Evolutionary conservation across 208 protist genomes (phyloP).

Genomic region (Leptomonas seymouri): DNA sequence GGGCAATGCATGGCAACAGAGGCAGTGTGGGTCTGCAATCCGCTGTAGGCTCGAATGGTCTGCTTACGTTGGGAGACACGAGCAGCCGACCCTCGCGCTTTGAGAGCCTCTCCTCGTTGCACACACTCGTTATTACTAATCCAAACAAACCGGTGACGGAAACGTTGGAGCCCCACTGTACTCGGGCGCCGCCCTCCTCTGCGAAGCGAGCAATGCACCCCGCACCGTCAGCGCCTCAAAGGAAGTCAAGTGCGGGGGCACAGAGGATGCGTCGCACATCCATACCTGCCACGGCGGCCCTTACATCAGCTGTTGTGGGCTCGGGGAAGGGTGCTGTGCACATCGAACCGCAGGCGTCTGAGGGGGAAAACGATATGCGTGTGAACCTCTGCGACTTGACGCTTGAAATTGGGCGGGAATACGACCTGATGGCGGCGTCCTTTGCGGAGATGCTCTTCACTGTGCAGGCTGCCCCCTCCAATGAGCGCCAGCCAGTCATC

Average conservation of each 20-base stretch:
- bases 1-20: no score
- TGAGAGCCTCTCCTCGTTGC: not conserved
- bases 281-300: not conserved
- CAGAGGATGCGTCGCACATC: not conserved
- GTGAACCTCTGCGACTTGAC: conserved; percentile 8
- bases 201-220: not conserved
- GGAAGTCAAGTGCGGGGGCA: not conserved
- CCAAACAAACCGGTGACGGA: not conserved
- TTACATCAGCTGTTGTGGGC: no score
- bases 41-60: no score
- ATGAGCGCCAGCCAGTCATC: not conserved
- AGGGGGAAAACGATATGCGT: not conserved
- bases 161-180: not conserved
- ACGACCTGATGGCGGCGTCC: conserved; percentile 2
- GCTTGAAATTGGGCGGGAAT: not conserved
- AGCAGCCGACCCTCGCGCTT: not conserved
- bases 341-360: not conserved
- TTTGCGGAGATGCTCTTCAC: conserved; percentile 5
- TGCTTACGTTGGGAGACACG: not conserved
- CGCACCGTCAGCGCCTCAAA: not conserved
- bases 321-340: not conserved
- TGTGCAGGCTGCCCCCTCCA: no score
- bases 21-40: no score
- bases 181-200: not conserved
- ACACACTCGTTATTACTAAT: not conserved